These are phyloP conservation scores for Erodium moschatum DNA, from an alignment of 441 rosid genomes.

Conservation along the genomic window DNA sequence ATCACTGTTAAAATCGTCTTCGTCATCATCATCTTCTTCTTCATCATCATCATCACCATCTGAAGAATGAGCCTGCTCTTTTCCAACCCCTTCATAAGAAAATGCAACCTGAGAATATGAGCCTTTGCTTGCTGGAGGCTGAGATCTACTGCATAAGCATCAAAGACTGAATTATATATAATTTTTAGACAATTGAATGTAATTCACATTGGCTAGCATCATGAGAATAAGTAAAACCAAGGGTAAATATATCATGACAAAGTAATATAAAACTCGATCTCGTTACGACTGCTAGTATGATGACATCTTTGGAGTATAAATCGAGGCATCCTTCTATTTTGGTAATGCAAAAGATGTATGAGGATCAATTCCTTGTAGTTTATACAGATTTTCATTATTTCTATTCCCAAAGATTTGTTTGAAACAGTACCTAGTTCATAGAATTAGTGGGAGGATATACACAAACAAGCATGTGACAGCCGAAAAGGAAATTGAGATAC, in stretches of 20 bases:
- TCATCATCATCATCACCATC: constrained; percentile 56
- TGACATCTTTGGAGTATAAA: too few species aligned
- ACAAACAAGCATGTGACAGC: neutral
- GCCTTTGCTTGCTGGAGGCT: constrained; percentile 60
- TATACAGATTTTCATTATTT: neutral
- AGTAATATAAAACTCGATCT: constrained; percentile 4
- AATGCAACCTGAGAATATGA: constrained; percentile 89
- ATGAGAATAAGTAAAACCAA: neutral
- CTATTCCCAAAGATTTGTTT: neutral
- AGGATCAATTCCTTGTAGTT: neutral
- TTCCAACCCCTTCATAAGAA: constrained; percentile 66
- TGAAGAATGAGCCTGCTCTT: constrained; percentile 43
- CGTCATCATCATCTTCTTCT: constrained; percentile 72
- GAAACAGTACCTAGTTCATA: neutral
- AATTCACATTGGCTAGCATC: neutral
- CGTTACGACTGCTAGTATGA: neutral
- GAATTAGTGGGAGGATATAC: neutral
- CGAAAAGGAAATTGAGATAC: constrained; percentile 24
- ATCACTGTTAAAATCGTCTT: constrained; percentile 81
- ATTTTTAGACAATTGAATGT: neutral
- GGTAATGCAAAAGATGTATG: too few species aligned
- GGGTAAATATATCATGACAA: neutral
- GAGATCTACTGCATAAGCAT: constrained; percentile 35
- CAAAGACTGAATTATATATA: neutral
- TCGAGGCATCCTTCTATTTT: too few species aligned